Base-by-base conservation (phyloP, 202 grass and related monocot genomes). In the Carex sylvatica region DNA sequence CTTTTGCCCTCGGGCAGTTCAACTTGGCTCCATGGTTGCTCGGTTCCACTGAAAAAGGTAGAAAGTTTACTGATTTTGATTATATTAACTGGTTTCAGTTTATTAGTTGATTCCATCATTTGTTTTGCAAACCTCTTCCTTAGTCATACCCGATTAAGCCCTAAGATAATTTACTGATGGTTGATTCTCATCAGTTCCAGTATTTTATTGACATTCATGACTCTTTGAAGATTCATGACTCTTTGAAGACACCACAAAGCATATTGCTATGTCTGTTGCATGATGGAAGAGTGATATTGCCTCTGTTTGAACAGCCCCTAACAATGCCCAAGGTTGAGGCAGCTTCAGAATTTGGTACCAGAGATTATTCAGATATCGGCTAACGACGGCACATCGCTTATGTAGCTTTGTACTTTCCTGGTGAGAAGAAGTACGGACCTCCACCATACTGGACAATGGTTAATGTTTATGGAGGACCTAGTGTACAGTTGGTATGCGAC, bases 151-250 rank as follows among this genome's bases (percentile, higher is more conserved):
- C 33, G 33, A 35, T 35, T 5, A 35, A 35, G 33, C 33, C 33
- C 4, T 35, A 35, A 5, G 33, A 35, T 35, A 35, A 35, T 35
- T 35, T 35, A 35, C 33, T 4, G 33, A 35, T 35, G 33, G 33
- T 35, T 35, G 33, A 35, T 35, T 35, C 33, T 4, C 96, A 99
- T 86, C 93, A 99, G 33, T 87, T 95, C 73, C 86, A 93, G 49
- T 88, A 85, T 74, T 99, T 99, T 83, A 93, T 99, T 86, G 92
- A 99, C 87, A 91, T 99, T 52, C 92, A 93, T 49, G n/a, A n/a
- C n/a, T n/a, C n/a, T n/a, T n/a, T n/a, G n/a, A n/a, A n/a, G n/a
- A 91, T 96, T 44, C 92, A 93, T 42, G 96, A 99, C 83, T 95
- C 92, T 67, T 36, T 91, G 76, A 99, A 86, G 70, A 88, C 85